These are phyloP conservation scores for Termitomyces sp. DNA, from an alignment of 768 basidiomycete genomes.

Conservation along the genomic window DNA sequence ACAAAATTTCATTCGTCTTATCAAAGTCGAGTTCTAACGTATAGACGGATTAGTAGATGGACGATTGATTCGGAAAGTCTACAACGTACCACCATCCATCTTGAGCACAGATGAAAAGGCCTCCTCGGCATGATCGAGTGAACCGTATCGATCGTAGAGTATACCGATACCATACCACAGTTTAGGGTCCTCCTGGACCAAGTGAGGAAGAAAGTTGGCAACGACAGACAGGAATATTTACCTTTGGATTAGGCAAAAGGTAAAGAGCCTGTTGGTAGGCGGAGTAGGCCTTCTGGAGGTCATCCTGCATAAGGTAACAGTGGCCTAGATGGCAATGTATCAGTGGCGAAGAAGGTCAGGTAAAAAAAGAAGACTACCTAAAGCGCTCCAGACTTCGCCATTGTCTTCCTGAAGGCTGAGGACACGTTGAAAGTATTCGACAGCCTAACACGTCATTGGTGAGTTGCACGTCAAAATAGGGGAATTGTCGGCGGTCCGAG, in stretches of 20 bases:
- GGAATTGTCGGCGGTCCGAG: conserved; percentile 22
- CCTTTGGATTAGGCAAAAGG: conserved; percentile 93
- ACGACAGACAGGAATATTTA: conserved; percentile 25
- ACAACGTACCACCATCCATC: conserved; percentile 89
- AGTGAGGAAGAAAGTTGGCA: conserved; percentile 9
- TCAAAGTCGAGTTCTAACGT: conserved; percentile 78
- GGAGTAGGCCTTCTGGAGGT: conserved; percentile 96
- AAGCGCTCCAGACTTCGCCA: conserved; percentile 97
- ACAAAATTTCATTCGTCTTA: conserved; percentile 98
- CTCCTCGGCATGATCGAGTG: conserved; percentile 97
- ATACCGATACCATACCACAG: conserved; percentile 99
- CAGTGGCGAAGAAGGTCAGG: conserved; percentile 13
- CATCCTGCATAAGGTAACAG: conserved; percentile 99
- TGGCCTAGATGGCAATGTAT: conserved; percentile 55
- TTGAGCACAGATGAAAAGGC: conserved; percentile 94
- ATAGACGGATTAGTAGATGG: conserved; percentile 13
- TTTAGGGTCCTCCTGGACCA: conserved; percentile 83
- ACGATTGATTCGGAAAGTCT: conserved; percentile 14
- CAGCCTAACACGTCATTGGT: conserved; percentile 64
- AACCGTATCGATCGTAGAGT: conserved; percentile 97
- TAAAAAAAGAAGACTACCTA: conserved; percentile 50
- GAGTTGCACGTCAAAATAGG: conserved; percentile 23
- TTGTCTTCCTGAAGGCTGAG: conserved; percentile 90
- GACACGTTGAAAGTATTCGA: conserved; percentile 95
- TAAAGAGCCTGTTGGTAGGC: conserved; percentile 99